phyloP scores from a whole-genome alignment of 805 yeast genomes.

The Grigorovia jiainica region DNA sequence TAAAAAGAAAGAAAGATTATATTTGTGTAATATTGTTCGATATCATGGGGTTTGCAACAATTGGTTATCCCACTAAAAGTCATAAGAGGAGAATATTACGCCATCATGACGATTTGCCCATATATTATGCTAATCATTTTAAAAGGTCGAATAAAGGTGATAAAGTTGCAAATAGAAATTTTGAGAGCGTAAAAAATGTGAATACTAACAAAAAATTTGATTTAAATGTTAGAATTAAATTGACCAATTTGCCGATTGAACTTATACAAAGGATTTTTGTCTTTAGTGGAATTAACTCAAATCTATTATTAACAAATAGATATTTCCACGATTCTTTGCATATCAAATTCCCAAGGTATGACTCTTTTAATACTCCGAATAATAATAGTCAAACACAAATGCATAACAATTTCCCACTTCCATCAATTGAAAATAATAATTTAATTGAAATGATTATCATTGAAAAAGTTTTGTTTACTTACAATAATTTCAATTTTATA shows the following conservation, averaged over 20 bases:
- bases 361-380: too few relatives aligned
- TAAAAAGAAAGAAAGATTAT: too few relatives aligned
- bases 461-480: background rate
- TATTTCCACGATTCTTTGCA: conserved; percentile 11
- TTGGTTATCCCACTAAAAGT: conserved; percentile 14
- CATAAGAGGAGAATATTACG: conserved; percentile 11
- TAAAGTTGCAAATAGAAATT: too few relatives aligned
- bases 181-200: too few relatives aligned
- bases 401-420: conserved; percentile 2
- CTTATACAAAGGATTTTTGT: conserved; percentile 10
- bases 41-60: conserved; percentile 14
- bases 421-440: conserved; percentile 1
- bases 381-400: too few relatives aligned
- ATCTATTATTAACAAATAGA: conserved; percentile 9
- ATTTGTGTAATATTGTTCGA: too few relatives aligned
- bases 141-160: too few relatives aligned
- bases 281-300: background rate
- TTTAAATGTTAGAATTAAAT: background rate
- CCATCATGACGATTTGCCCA: conserved; percentile 1
- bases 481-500: background rate
- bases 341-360: conserved; percentile 7
- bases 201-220: background rate
- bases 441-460: background rate
- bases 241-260: conserved; percentile 10
- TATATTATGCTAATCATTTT: conserved; percentile 4